Conservation (phyloP, 2,329 filamentous ascomycete species). For the Bipolaris victoriae region DNA sequence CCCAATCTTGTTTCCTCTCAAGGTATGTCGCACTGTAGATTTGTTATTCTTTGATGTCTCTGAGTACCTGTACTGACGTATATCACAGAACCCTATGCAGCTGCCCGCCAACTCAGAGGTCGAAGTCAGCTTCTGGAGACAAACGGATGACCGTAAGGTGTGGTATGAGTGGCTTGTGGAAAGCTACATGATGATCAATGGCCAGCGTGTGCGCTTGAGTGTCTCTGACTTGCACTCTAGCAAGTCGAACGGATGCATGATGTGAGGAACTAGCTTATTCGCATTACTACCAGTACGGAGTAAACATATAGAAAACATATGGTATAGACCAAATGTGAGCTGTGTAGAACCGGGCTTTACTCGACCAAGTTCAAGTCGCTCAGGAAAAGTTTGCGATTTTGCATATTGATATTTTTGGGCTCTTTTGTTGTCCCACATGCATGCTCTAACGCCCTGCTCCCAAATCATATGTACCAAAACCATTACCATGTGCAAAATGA, state of each 20-base stretch:
- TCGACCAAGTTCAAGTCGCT: not conserved
- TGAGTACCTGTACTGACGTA: conserved; percentile 6
- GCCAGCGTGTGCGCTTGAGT: conserved; percentile 69
- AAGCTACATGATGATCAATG: conserved; percentile 70
- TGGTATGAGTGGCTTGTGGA: conserved; percentile 99
- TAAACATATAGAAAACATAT: not conserved
- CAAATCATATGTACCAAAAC: not conserved
- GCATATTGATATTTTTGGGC: not conserved
- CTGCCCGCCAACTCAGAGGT: conserved; percentile 84
- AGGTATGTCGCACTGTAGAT: conserved; percentile 62
- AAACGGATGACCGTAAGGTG: conserved; percentile 92
- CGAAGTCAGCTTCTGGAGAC: conserved; percentile 92
- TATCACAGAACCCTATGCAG: conserved; percentile 77
- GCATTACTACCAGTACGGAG: not conserved
- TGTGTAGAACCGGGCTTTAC: not conserved
- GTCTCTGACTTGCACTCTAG: conserved; percentile 51
- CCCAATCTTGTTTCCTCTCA: conserved; percentile 95
- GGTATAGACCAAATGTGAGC: not conserved
- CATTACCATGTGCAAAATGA: not conserved
- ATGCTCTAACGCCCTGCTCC: not conserved
- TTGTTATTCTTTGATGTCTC: not conserved
- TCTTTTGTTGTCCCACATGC: not conserved
- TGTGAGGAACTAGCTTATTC: conserved; percentile 26
- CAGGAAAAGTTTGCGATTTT: not conserved
- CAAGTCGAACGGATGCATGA: conserved; percentile 48